Evolutionary conservation across 2,329 filamentous ascomycete genomes (phyloP).

Genomic region (Verticillium nubilum): DNA sequence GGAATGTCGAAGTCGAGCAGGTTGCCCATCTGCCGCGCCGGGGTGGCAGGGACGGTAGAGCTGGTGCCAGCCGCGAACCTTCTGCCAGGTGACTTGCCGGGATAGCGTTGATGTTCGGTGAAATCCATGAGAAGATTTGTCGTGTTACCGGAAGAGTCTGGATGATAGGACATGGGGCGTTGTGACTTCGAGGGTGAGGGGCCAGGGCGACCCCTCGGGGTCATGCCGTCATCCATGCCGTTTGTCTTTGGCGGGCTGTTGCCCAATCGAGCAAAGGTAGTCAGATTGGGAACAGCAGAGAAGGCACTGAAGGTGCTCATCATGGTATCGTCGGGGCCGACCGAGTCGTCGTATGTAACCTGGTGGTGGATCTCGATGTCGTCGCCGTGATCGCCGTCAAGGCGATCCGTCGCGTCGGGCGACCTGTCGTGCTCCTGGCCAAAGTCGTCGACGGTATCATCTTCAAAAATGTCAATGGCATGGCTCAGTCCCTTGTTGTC

Average conservation of each 20-base stretch:
- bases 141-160: constrained; percentile 51
- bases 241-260: constrained; percentile 53
- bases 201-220: constrained; percentile 30
- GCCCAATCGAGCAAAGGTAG: constrained; percentile 70
- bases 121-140: constrained; percentile 84
- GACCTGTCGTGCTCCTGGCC: constrained; percentile 22
- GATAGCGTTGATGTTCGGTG: constrained; percentile 62
- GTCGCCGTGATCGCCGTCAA: constrained; percentile 21
- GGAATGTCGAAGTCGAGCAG: constrained; percentile 89
- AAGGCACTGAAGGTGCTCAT: constrained; percentile 85
- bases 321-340: constrained; percentile 63
- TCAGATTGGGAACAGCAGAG: constrained; percentile 84
- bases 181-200: constrained; percentile 28
- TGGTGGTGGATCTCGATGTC: constrained; percentile 2
- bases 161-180: constrained; percentile 24
- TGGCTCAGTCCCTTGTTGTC: constrained; percentile 52
- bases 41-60: constrained; percentile 34
- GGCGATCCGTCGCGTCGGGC: constrained; percentile 15
- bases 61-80: constrained; percentile 14
- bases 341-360: constrained; percentile 15
- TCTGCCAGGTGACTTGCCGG: constrained; percentile 43
- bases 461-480: constrained; percentile 59
- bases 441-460: constrained; percentile 30
- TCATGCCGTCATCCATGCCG: constrained; percentile 31
- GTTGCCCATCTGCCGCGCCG: constrained; percentile 54